Base-by-base conservation (phyloP, 768 basidiomycete genomes). In the Tephrocybe sp. region DNA sequence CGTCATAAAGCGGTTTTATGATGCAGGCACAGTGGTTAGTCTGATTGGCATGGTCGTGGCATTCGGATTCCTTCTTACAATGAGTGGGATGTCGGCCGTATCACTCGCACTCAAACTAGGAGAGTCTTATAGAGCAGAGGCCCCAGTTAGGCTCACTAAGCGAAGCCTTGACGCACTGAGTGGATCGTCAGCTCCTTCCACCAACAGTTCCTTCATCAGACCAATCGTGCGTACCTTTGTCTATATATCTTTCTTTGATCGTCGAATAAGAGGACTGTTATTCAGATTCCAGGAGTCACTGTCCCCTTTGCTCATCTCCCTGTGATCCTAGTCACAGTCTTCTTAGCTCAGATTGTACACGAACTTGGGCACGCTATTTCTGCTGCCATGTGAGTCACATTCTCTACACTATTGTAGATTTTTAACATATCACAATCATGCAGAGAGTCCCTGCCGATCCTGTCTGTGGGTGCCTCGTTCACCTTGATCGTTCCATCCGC, bases 271-370 rank as follows among this genome's bases (percentile, higher is more conserved):
- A 22, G 10, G n/a, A 16, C 6, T 1, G 14, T 11, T 9, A 17
- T 45, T 14, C 56, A 92, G 90, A 83, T 95, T 33, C 92, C 92
- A 17, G 92, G 92, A 1, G 54, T 92, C 6, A 95, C 89, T 2
- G 80, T 89, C 1, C 92, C 92, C 1, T 60, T 90, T n/a, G 67
- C 69, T 20, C 84, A 94, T 60, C 61, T 89, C 1, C 87, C 87
- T 4, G 56, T 84, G 13, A 79, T 93, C 42, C 57, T 92, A 6
- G 30, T 79, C 5, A 77, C 85, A 0, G 73, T 93, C 13, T 72
- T 84, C 40, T 19, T 80, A 8, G 77, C 78, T 48, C 91, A 92
- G 65, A 58, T 84, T n/a, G 62, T 88, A 16, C 92, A 94, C 57
- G 92, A 95, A 68, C 65, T 79, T 0, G 92, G 92, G 5, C 92